Base-by-base conservation (phyloP, 75 land plant genomes). In the Sequoiadendron giganteum region DNA sequence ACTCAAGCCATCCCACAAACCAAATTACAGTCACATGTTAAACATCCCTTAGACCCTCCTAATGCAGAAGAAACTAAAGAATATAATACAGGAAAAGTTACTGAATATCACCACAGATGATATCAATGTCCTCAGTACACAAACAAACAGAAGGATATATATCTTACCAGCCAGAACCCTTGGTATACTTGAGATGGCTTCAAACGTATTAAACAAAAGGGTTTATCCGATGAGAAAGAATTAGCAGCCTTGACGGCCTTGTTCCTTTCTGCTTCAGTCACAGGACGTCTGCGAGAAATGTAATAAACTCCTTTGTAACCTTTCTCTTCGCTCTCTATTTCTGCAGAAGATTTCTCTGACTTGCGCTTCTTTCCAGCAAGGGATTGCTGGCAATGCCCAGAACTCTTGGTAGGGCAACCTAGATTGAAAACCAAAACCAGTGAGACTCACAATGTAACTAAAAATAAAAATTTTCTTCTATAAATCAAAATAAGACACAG, bases 181-280 rank as follows among this genome's bases (percentile, higher is more conserved):
- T 68, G 82, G 87, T 90, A 90, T 47, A 90, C 91, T 15, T 90
- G 91, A 16, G 91, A 90, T 36, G 86, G 90, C 82, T 70, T 90
- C 90, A 90, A 89, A 40, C 55, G 5, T 34, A 90, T 39, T 34
- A 54, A 28, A 15, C 58, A 7, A 49, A 49, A 76, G 18, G 90
- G 86, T 73, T 89, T 42, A 86, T 54, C 34, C 10, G 65, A 72
- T 38, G 39, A 47, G 28, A 90, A 61, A 34, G 72, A 16, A 34
- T 16, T 30, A 32, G 90, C 86, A 54, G 34, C 72, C 14, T 47
- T 49, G 18, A 88, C 3, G 16, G 91, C 34, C 87, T 85, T 90
- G n/a, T 89, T 75, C 34, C 79, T 68, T 68, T 89, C 90, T 28
- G 87, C 82, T n/a, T 73, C 21, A 14, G 89, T 52, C 25, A 90